Evolutionary conservation across 2,329 filamentous ascomycete species (phyloP).

Genomic region (Paecilomyces fulvus): DNA sequence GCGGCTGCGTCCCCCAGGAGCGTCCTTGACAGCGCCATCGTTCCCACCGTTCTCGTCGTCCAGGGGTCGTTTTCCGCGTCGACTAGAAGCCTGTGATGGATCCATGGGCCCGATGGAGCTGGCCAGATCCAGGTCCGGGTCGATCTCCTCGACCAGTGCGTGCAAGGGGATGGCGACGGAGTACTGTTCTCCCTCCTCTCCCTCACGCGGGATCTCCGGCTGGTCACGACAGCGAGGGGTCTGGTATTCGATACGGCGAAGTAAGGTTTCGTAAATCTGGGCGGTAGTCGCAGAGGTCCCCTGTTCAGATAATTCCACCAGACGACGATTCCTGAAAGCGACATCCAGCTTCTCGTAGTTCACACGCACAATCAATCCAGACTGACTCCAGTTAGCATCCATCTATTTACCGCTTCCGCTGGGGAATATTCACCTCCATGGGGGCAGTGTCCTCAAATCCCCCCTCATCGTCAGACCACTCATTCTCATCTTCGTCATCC

Average conservation of each 20-base stretch:
- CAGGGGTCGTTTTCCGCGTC: slow-evolving; percentile 23
- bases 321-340: slow-evolving; percentile 67
- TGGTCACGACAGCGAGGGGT: slow-evolving; percentile 55
- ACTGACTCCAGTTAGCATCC: slow-evolving; percentile 39
- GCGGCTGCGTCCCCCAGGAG: slow-evolving; percentile 36
- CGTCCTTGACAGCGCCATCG: slow-evolving; percentile 37
- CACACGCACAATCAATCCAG: slow-evolving; percentile 64
- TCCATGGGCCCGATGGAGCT: slow-evolving; percentile 26
- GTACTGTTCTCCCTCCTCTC: slow-evolving; percentile 33
- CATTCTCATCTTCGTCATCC: slow-evolving; percentile 24
- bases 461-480: slow-evolving; percentile 29
- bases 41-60: slow-evolving; percentile 28
- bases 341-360: slow-evolving; percentile 82
- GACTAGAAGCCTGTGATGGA: slow-evolving; percentile 13
- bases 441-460: slow-evolving; percentile 23
- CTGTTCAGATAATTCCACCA: slow-evolving; percentile 64
- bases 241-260: slow-evolving; percentile 62
- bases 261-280: slow-evolving; percentile 65
- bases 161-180: slow-evolving; percentile 27
- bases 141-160: slow-evolving; percentile 28
- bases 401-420: slow-evolving; percentile 5
- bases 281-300: slow-evolving; percentile 65
- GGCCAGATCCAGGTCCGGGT: slow-evolving; percentile 29
- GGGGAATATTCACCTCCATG: slow-evolving; percentile 27
- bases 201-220: slow-evolving; percentile 30